A percentile compares a stretch with the other conserved stretches of the same genome.
Conservation (phyloP, 352 stramenopile species). For the Aphanomyces cochlioides region DNA sequence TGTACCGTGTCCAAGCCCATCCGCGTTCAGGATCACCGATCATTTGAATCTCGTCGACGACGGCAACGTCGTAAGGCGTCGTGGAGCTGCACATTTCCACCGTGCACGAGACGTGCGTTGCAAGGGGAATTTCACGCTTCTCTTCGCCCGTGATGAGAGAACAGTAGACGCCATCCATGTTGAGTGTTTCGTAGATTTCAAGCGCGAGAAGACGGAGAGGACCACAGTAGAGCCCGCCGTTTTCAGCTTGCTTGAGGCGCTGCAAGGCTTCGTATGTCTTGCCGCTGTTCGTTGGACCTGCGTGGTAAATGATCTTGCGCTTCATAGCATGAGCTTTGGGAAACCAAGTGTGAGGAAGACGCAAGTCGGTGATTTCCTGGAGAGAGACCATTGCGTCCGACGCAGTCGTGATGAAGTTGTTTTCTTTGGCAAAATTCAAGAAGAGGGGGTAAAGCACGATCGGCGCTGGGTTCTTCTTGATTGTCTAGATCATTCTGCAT, state of each 20-base stretch:
- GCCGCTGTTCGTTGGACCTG: slow-evolving; percentile 94
- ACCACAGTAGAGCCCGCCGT: slow-evolving; percentile 88
- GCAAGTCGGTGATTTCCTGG: slow-evolving; percentile 69
- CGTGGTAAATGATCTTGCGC: slow-evolving; percentile 87
- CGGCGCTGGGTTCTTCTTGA: slow-evolving; percentile 50
- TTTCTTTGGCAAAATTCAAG: slow-evolving; percentile 50
- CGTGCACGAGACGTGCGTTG: slow-evolving; percentile 79
- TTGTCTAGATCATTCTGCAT: slow-evolving; percentile 33
- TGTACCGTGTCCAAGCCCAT: slow-evolving; percentile 79
- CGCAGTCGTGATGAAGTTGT: slow-evolving; percentile 38
- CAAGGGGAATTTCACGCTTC: slow-evolving; percentile 81
- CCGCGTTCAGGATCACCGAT: slow-evolving; percentile 90
- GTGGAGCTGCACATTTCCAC: slow-evolving; percentile 88
- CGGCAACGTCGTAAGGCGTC: slow-evolving; percentile 84
- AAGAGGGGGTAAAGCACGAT: slow-evolving; percentile 81
- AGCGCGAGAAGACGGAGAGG: slow-evolving; percentile 92
- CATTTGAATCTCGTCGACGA: slow-evolving; percentile 96
- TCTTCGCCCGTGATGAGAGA: slow-evolving; percentile 96
- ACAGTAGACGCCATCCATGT: slow-evolving; percentile 91
- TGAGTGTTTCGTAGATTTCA: slow-evolving; percentile 94
- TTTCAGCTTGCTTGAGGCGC: slow-evolving; percentile 85
- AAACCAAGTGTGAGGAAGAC: slow-evolving; percentile 78
- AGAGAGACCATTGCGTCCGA: slow-evolving; percentile 42
- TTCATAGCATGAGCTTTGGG: slow-evolving; percentile 74
- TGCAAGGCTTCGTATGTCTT: slow-evolving; percentile 95